Percentiles rank a stretch among this genome's conserved stretches.
Conservation (phyloP, 306 rosid genomes). For the Casuarina glauca region DNA sequence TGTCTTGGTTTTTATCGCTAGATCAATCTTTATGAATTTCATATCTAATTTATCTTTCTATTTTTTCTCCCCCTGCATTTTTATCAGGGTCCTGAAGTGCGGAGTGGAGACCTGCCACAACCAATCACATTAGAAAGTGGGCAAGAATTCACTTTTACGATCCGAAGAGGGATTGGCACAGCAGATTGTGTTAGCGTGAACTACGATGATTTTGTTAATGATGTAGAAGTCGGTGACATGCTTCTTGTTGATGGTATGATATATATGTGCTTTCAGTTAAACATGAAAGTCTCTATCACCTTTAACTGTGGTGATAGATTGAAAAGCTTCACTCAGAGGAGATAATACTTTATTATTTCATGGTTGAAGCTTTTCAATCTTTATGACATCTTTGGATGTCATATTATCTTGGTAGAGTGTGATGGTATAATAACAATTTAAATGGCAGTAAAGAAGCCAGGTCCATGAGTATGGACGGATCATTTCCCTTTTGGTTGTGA, state of each 20-base stretch:
- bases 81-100: slow-evolving; percentile 89
- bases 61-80: slow-evolving; percentile 4
- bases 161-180: slow-evolving; percentile 77
- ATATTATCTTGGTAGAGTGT: neutral
- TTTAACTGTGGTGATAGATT: neutral
- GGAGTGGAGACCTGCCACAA: slow-evolving; percentile 94
- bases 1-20: neutral
- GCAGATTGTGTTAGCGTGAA: slow-evolving; percentile 84
- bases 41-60: slow-evolving; percentile 1
- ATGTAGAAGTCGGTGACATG: slow-evolving; percentile 84
- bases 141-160: slow-evolving; percentile 89
- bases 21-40: neutral
- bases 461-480: neutral
- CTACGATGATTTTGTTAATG: slow-evolving; percentile 92
- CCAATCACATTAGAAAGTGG: slow-evolving; percentile 60
- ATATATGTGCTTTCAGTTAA: neutral
- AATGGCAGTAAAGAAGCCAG: neutral
- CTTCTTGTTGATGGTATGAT: slow-evolving; percentile 84
- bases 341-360: neutral
- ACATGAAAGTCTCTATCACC: neutral
- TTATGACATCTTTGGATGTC: neutral
- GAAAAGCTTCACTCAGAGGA: neutral
- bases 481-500: neutral
- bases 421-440: neutral
- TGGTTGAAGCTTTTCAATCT: neutral